These are phyloP conservation scores for Solanum sejunctum DNA, from an alignment of 257 asterid genomes.

Conservation along the genomic window DNA sequence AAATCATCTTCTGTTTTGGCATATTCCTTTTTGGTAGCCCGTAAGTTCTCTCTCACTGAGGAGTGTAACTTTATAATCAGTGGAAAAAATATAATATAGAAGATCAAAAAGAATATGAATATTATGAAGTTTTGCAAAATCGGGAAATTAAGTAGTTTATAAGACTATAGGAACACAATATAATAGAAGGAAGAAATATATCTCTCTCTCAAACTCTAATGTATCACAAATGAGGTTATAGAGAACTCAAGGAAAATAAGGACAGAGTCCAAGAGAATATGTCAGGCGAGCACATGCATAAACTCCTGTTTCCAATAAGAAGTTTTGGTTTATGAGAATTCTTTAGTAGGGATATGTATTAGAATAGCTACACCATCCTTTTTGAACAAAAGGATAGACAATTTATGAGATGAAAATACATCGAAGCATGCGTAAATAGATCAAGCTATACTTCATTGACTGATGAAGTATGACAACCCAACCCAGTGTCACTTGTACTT, in stretches of 20 bases:
- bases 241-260: not conserved
- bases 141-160: not conserved
- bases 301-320: not conserved
- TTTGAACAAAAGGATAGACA: not conserved
- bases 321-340: not conserved
- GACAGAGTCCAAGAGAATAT: not conserved
- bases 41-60: slow-evolving; percentile 61
- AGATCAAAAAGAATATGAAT: not conserved
- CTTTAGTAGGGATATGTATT: not conserved
- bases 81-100: not conserved
- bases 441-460: not conserved
- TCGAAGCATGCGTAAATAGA: not conserved
- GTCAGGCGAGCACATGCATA: not conserved
- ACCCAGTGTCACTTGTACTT: not conserved
- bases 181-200: not conserved
- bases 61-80: not conserved
- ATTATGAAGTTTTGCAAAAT: not conserved
- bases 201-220: not conserved
- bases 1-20: slow-evolving; percentile 92
- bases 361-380: not conserved
- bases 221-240: not conserved
- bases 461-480: not conserved
- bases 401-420: not conserved
- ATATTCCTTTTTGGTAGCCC: slow-evolving; percentile 72
- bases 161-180: not conserved